These are phyloP conservation scores for Kluyveromyces aestuarii DNA, from an alignment of 805 yeast genomes.

Conservation along the genomic window DNA sequence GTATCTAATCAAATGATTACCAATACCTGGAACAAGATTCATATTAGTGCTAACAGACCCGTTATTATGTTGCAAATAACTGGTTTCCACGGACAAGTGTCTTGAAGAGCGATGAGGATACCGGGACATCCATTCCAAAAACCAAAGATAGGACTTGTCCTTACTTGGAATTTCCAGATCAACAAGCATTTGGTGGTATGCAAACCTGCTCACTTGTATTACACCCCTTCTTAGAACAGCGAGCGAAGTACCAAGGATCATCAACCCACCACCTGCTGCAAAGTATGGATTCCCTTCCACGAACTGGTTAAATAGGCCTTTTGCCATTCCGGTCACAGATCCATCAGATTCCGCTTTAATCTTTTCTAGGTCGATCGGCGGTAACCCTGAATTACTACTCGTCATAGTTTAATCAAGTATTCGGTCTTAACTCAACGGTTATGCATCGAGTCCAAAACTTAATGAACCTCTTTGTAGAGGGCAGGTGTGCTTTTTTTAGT, in stretches of 20 bases:
- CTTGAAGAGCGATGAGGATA: conserved; percentile 67
- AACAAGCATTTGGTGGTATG: conserved; percentile 76
- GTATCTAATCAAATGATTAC: conserved; percentile 80
- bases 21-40: conserved; percentile 94
- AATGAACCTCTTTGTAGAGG: neutral
- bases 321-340: conserved; percentile 24
- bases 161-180: conserved; percentile 90
- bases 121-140: conserved; percentile 90
- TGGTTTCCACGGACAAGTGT: conserved; percentile 86
- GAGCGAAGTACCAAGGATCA: conserved; percentile 86
- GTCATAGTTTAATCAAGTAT: neutral
- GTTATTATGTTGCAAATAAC: conserved; percentile 79
- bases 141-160: conserved; percentile 92
- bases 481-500: neutral
- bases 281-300: conserved; percentile 81
- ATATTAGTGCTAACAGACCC: conserved; percentile 85
- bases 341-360: conserved; percentile 10
- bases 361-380: conserved; percentile 7
- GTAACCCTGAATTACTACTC: neutral
- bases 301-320: conserved; percentile 40
- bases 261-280: conserved; percentile 97
- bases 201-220: conserved; percentile 50
- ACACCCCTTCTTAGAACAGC: conserved; percentile 70
- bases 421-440: neutral
- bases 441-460: neutral